Conservation (phyloP, 2,329 filamentous ascomycete genomes). For the Beauveria medogensis region DNA sequence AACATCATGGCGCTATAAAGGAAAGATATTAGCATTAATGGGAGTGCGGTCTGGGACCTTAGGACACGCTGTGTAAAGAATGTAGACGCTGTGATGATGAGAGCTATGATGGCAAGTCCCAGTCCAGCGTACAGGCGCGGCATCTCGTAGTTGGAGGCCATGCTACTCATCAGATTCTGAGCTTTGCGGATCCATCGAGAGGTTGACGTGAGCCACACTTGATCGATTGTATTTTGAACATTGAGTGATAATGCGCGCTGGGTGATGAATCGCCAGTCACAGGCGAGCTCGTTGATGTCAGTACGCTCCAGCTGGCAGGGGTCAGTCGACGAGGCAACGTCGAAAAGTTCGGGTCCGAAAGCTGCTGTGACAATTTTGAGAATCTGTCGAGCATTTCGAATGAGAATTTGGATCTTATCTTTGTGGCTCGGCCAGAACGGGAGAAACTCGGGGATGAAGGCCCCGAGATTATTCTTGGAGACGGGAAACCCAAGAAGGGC, state of each 20-base stretch:
- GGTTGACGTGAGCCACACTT: conserved; percentile 35
- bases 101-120: conserved; percentile 28
- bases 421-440: conserved; percentile 54
- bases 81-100: conserved; percentile 24
- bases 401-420: conserved; percentile 60
- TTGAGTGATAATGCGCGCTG: conserved; percentile 18
- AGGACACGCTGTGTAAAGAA: neutral
- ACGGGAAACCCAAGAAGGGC: conserved; percentile 81
- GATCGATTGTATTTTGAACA: conserved; percentile 21
- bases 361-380: conserved; percentile 67
- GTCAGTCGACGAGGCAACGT: conserved; percentile 21
- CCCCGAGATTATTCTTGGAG: conserved; percentile 81
- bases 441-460: conserved; percentile 73
- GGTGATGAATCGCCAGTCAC: conserved; percentile 50
- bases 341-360: conserved; percentile 46
- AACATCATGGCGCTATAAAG: conserved; percentile 89
- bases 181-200: conserved; percentile 59
- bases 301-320: conserved; percentile 28
- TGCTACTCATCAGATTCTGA: conserved; percentile 75
- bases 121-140: conserved; percentile 46
- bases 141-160: conserved; percentile 88
- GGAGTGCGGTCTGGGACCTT: conserved; percentile 13
- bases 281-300: conserved; percentile 53
- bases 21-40: conserved; percentile 44
- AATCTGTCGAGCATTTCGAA: conserved; percentile 75